A percentile compares a stretch with the other conserved stretches of the same genome.
phyloP scores from a whole-genome alignment of 2,329 filamentous ascomycete species.

The Beauveria varroae region DNA sequence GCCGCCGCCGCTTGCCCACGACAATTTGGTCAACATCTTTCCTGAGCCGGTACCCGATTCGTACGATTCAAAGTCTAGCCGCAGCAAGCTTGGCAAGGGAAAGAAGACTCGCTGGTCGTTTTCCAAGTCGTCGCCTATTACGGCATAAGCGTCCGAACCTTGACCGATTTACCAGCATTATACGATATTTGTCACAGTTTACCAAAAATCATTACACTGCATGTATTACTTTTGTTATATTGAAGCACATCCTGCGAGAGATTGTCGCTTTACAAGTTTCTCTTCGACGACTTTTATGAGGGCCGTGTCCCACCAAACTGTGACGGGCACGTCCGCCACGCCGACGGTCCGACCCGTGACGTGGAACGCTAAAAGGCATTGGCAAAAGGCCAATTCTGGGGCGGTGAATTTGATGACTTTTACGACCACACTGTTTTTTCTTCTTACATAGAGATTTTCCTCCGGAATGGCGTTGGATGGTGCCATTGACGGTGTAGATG shows the following conservation, averaged over 20 bases:
- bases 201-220: neutral
- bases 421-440: neutral
- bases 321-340: neutral
- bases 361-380: neutral
- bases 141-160: constrained; percentile 15
- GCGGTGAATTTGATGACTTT: neutral
- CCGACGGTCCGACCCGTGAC: neutral
- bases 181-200: neutral
- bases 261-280: neutral
- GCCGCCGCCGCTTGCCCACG: constrained; percentile 5
- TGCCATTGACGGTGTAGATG: neutral
- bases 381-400: neutral
- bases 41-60: constrained; percentile 10
- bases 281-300: neutral
- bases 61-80: neutral
- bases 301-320: neutral
- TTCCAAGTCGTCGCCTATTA: constrained; percentile 20
- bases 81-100: constrained; percentile 9
- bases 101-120: constrained; percentile 27
- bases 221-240: neutral
- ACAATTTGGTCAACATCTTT: constrained; percentile 11
- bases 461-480: neutral
- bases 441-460: neutral
- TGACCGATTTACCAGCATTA: neutral
- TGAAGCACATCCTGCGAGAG: neutral